Evolutionary conservation across 1,139 yeast genomes (phyloP), one percentile per base, ranked within the genome.

Genomic region (Nakaseomyces uthaithaninus): DNA sequence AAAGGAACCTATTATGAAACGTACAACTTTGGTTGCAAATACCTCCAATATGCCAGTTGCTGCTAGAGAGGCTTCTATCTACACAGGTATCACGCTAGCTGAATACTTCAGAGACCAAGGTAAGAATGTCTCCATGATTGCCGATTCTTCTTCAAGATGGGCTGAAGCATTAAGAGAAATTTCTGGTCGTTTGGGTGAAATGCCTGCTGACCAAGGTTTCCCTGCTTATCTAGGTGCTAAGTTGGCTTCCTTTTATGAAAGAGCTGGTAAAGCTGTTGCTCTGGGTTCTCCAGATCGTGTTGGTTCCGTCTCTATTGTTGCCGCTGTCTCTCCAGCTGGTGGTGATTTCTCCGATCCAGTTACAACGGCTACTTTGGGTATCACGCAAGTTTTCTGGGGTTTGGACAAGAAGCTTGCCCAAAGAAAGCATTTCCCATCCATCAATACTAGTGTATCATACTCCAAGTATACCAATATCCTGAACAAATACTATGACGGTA

Each of bases 131-230:
- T 80, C 97, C 34, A 91, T 91, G 97, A 91, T 91, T 82, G 99
- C 99, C 46, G 99, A 91, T 66, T 91, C 98, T 6, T 89, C 97
- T 27, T 89, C 97, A 35, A 91, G 99, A 75, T 91, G 99, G 99
- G 99, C 99, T 37, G 99, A 91, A 71, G 99, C 99, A 46, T 76
- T 91, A 64, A 87, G 99, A 80, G 99, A 91, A 75, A 81, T 91
- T 65, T 89, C 97, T 42, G 99, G 99, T 77, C 94, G 99, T 75
- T 74, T 91, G 66, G 98, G 98, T 68, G 99, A 93, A 73, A 91
- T 91, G 99, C 99, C 99, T 63, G 99, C 99, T 48, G 99, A 91
- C 71, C 98, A 93, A 73, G 99, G 99, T 75, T 91, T 89, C 93
- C 99, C 99, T 49, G 99, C 99, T 44, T 91, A 93, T 65, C 76